phyloP scores from a whole-genome alignment of 1,139 yeast genomes.

The Magnusiomyces suaveolens region DNA sequence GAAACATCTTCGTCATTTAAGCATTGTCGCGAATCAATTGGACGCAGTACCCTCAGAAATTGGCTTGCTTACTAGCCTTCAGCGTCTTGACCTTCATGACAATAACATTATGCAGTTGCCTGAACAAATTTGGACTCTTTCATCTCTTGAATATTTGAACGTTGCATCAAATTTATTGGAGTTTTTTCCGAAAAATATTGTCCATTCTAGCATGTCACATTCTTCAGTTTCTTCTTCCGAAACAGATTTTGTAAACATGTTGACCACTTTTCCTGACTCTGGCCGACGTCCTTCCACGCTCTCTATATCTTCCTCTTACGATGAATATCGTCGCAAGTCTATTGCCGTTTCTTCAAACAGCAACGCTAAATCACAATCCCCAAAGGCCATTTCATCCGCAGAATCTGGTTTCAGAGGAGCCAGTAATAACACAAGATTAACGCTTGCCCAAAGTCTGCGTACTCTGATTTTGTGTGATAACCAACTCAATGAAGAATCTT shows the following conservation, averaged over 20 bases:
- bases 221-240: constrained; percentile 12
- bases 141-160: constrained; percentile 52
- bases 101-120: constrained; percentile 73
- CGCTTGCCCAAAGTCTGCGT: constrained; percentile 37
- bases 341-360: not conserved
- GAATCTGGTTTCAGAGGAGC: constrained; percentile 4
- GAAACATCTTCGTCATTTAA: constrained; percentile 51
- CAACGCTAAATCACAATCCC: not conserved
- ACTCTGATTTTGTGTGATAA: constrained; percentile 71
- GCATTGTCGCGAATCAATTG: constrained; percentile 66
- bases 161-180: constrained; percentile 71
- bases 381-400: constrained; percentile 7
- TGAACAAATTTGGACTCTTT: constrained; percentile 56
- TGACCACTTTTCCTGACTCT: too few species aligned
- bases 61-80: constrained; percentile 51
- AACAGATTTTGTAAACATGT: too few species aligned
- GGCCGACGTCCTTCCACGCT: constrained; percentile 20
- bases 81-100: constrained; percentile 69
- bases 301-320: constrained; percentile 20
- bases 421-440: constrained; percentile 8
- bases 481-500: constrained; percentile 66
- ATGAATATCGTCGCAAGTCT: constrained; percentile 2
- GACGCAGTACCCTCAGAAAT: constrained; percentile 63
- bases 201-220: constrained; percentile 1
- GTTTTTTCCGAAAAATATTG: constrained; percentile 44